phyloP scores from a whole-genome alignment of 345 rosid genomes.

The Gossypium turneri region DNA sequence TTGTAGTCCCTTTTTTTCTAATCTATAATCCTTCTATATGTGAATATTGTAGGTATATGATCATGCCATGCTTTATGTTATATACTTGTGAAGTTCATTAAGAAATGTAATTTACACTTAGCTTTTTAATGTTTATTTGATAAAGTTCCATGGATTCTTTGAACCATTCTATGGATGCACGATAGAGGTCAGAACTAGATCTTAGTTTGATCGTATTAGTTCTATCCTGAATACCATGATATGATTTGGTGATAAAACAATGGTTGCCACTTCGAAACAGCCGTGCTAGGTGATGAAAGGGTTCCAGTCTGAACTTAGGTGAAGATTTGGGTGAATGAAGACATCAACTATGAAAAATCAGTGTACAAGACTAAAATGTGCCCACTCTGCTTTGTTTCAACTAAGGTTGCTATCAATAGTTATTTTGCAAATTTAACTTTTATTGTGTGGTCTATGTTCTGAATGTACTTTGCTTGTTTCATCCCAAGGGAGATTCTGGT shows the following conservation, averaged over 20 bases:
- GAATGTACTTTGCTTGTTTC: no score
- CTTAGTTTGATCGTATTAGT: neutral
- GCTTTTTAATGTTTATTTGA: neutral
- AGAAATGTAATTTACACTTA: conserved; percentile 26
- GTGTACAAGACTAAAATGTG: no score
- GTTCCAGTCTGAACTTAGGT: neutral
- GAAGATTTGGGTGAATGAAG: neutral
- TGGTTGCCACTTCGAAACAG: neutral
- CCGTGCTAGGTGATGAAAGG: neutral
- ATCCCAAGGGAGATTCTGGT: no score
- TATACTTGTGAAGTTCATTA: conserved; percentile 23
- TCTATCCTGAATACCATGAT: neutral
- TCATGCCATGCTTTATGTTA: conserved; percentile 33
- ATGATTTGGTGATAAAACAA: neutral
- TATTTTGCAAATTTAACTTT: neutral
- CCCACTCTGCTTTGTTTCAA: neutral
- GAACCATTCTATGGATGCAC: neutral
- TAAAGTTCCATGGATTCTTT: neutral
- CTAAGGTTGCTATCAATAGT: no score
- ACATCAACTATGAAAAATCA: neutral
- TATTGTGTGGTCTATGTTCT: neutral
- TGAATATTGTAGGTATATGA: conserved; percentile 53
- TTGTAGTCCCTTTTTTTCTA: conserved; percentile 26
- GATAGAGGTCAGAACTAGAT: neutral
- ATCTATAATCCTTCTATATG: conserved; percentile 31